phyloP scores from a whole-genome alignment of 2,329 filamentous ascomycete species.

The Pseudocercospora eumusae region DNA sequence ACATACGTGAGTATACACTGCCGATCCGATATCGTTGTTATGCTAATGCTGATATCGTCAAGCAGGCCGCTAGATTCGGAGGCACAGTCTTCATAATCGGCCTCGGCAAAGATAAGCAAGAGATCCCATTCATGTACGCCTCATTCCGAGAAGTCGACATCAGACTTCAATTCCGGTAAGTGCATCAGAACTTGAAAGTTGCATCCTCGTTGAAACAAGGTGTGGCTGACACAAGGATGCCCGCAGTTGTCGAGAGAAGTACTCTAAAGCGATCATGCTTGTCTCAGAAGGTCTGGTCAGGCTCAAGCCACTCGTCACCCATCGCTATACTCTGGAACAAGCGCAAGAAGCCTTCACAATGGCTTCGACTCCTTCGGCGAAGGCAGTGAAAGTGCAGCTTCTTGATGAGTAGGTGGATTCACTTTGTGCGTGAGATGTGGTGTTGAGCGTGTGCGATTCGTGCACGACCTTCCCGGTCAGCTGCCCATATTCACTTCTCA shows the following conservation, averaged over 20 bases:
- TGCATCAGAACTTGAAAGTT: background rate
- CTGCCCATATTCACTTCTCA: slow-evolving; percentile 17
- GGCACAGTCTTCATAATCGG: slow-evolving; percentile 44
- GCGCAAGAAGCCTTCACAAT: slow-evolving; percentile 43
- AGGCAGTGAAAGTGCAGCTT: slow-evolving; percentile 42
- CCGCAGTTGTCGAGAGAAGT: slow-evolving; percentile 42
- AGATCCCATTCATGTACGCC: slow-evolving; percentile 45
- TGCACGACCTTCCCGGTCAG: slow-evolving; percentile 13
- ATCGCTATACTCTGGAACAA: slow-evolving; percentile 42
- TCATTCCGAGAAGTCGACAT: slow-evolving; percentile 44
- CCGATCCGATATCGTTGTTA: background rate
- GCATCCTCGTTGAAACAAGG: background rate
- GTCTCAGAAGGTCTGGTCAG: slow-evolving; percentile 43
- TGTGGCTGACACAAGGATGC: slow-evolving; percentile 7
- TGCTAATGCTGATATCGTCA: slow-evolving; percentile 10
- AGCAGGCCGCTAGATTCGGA: slow-evolving; percentile 40
- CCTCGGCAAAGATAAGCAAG: slow-evolving; percentile 40
- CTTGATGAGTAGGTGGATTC: slow-evolving; percentile 32
- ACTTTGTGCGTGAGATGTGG: too few relatives aligned
- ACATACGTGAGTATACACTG: slow-evolving; percentile 37
- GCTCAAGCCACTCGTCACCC: slow-evolving; percentile 44
- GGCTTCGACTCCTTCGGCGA: slow-evolving; percentile 41
- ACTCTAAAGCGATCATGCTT: slow-evolving; percentile 47
- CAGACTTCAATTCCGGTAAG: slow-evolving; percentile 42
- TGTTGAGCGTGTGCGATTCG: background rate